Evolutionary conservation across 2,329 filamentous ascomycete genomes (phyloP).

Genomic region (Alternaria sp.): DNA sequence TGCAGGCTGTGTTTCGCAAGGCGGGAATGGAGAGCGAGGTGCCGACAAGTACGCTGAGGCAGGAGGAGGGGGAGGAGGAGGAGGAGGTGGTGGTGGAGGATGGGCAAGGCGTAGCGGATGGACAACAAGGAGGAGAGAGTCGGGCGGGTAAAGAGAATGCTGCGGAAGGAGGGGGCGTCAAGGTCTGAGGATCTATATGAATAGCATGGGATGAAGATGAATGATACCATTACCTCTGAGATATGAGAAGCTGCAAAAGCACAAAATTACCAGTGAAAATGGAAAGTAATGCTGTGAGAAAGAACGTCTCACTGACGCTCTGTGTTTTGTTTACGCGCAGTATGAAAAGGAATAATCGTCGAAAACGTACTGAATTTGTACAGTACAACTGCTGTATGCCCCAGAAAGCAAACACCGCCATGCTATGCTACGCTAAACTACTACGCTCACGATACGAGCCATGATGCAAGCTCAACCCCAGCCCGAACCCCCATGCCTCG

Average conservation of each 20-base stretch:
- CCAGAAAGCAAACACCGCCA: constrained; percentile 2
- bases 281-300: not conserved
- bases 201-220: constrained; percentile 1
- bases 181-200: constrained; percentile 1
- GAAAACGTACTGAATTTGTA: constrained; percentile 7
- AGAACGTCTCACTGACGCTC: not conserved
- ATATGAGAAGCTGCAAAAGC: not conserved
- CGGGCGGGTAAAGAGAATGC: not conserved
- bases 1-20: constrained; percentile 84
- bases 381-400: not conserved
- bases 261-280: not conserved
- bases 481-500: not conserved
- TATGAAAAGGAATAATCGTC: not conserved
- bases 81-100: constrained; percentile 21
- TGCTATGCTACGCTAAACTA: constrained; percentile 18
- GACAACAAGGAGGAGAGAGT: constrained; percentile 1
- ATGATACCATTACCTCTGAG: constrained; percentile 6
- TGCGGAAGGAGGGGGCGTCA: constrained; percentile 1
- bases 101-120: not conserved
- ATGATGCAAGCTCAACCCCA: not conserved
- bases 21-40: constrained; percentile 40
- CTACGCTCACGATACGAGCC: constrained; percentile 15
- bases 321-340: not conserved
- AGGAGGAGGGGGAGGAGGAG: constrained; percentile 32
- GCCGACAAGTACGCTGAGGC: constrained; percentile 46